phyloP scores from a whole-genome alignment of 2,329 filamentous ascomycete genomes.

The Penicillium decumbens region DNA sequence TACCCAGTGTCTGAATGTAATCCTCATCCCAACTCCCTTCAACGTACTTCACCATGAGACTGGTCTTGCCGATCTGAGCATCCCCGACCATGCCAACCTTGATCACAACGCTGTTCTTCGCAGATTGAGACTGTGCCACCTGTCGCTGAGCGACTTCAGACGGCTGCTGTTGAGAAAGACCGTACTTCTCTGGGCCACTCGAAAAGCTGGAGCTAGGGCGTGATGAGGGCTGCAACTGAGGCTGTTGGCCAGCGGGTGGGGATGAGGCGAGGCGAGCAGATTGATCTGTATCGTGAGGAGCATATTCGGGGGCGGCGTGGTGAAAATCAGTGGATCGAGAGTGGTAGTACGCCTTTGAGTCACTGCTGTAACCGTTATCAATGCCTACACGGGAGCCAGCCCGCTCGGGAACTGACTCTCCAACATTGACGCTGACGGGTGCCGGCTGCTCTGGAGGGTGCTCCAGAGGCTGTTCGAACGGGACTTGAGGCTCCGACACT shows the following conservation, averaged over 20 bases:
- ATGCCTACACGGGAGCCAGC: conserved; percentile 20
- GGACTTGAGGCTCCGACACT: conserved; percentile 3
- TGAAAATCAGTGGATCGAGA: conserved; percentile 38
- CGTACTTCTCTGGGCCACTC: conserved; percentile 42
- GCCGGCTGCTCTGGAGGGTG: conserved; percentile 13
- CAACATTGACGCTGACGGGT: conserved; percentile 26
- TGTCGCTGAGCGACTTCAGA: conserved; percentile 46
- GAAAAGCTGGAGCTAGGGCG: conserved; percentile 52
- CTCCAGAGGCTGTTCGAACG: conserved; percentile 19
- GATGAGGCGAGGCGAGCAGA: conserved; percentile 41
- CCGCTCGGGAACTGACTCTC: conserved; percentile 37
- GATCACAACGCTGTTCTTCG: conserved; percentile 74
- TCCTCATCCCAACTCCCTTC: conserved; percentile 99
- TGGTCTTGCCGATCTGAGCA: conserved; percentile 98
- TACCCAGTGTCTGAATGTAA: conserved; percentile 94
- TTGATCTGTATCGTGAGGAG: conserved; percentile 46
- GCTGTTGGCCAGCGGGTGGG: conserved; percentile 38
- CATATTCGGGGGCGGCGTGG: conserved; percentile 35
- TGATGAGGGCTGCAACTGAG: conserved; percentile 35
- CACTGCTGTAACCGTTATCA: conserved; percentile 42
- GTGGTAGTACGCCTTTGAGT: conserved; percentile 48
- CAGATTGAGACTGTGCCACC: conserved; percentile 37
- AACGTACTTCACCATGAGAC: conserved; percentile 98
- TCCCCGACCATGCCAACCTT: conserved; percentile 99
- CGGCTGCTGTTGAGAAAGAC: conserved; percentile 47